Evolutionary conservation across 2,329 filamentous ascomycete species (phyloP), one percentile per base, ranked within the genome.

Genomic region (Bimuria novae-zelandiae): DNA sequence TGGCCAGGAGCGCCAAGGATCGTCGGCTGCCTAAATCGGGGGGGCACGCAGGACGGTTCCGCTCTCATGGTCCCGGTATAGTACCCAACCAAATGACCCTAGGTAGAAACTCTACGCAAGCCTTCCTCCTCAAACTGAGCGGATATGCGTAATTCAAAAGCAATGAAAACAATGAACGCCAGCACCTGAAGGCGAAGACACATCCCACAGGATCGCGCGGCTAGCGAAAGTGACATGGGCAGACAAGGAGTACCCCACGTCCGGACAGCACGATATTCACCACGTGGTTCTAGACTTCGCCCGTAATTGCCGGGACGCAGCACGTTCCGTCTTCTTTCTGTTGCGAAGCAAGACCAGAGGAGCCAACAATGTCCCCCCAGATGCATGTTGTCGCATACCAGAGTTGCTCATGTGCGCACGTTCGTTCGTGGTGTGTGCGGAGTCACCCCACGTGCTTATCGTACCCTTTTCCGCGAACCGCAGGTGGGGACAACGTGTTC

Each of bases 391-490:
- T 56, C 57, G 59, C 62, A 56, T 55, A 53, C 50, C 55, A 54
- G 35, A 37, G 43, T 54, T 60, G 41, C 41, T 67, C 69, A 70
- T 68, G 69, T 71, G 69, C 49, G 43, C 65, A 66, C 49, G 57
- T 61, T 62, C 59, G 49, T 60, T 54, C 64, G n/a, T n/a, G n/a
- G n/a, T n/a, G n/a, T 67, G 61, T 61, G 67, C 65, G 59, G 43
- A 49, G 52, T 52, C 62, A 51, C 64, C 68, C 69, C 69, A 71
- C 70, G 69, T 70, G 68, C 69, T 70, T 69, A 70, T 72, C 64
- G 40, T 23, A 21, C 29, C 53, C 50, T 14, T 61, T 61, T 59
- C 66, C 62, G 54, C 55, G 50, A 58, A 64, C 60, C 49, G 63
- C 51, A 56, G 57, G 58, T 59, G 55, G 58, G 55, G 57, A 17